Evolutionary conservation across 176 grass and related monocot species (phyloP), one percentile per base, ranked within the genome.

Genomic region (Avena eriantha): DNA sequence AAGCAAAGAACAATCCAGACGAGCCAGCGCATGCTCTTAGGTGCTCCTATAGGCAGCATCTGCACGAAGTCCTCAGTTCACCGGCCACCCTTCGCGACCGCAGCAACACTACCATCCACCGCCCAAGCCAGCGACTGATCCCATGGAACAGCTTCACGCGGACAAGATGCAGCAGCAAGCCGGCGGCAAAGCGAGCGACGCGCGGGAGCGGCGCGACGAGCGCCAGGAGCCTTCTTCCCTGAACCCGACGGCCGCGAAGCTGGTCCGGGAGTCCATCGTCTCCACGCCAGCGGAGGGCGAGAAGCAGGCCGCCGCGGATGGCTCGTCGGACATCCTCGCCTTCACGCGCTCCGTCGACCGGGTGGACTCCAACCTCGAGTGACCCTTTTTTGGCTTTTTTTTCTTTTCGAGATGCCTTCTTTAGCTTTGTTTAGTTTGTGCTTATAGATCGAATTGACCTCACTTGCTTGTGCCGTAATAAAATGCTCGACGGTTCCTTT

Each of bases 331-430:
- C 70, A 87, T 94, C 36, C 87, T 92, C 39, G 92, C 90, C 22
- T 82, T 85, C 77, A 24, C 70, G 4, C 90, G 90, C 34, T 78
- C 87, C 29, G 89, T 94, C 66, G 70, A 90, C 64, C 87, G 83
- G 14, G 84, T 85, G 53, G 90, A 92, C 73, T 92, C 90, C 55
- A 56, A 77, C 23, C 84, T 94, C 63, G 92, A 94, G 86, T 91
- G 73, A 88, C 68, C 51, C 5, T 36, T 18, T 5, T 36, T 68
- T 55, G 29, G 29, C 29, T 29, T 29, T 29, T 1, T 29, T 29
- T 2, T 29, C n/a, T 29, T 29, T 29, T 29, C 29, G 29, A 29
- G 29, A 29, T 29, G 29, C 29, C 29, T 54, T 54, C 22, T 39
- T 2, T 69, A 34, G 18, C 51, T 65, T 10, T 9, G 46, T 18